A percentile compares a stretch with the other conserved stretches of the same genome.
Evolutionary conservation across 441 rosid species (phyloP).

Genomic region (Bruguiera hainesii): DNA sequence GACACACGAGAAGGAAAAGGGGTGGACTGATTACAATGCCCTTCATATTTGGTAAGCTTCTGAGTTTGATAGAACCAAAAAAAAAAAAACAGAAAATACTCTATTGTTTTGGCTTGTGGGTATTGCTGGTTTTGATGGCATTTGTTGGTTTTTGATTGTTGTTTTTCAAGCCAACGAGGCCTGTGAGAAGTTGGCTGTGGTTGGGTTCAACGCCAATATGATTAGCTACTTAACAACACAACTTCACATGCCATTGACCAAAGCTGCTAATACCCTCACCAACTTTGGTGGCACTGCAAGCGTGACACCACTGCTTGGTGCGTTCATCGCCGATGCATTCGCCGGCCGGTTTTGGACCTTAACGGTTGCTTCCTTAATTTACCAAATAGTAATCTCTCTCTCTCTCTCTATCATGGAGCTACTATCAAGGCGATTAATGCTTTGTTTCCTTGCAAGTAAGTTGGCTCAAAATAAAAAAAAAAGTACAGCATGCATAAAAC

Average conservation of each 20-base stretch:
- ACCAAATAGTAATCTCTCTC: conserved; percentile 51
- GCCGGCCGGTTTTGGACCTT: conserved; percentile 92
- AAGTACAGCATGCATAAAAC: no score
- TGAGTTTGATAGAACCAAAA: neutral
- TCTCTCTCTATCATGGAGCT: neutral
- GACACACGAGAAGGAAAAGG: conserved; percentile 34
- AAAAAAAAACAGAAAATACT: no score
- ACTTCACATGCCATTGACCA: conserved; percentile 80
- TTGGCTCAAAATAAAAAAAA: no score
- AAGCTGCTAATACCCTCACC: conserved; percentile 91
- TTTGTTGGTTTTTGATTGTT: conserved; percentile 6
- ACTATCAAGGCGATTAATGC: no score
- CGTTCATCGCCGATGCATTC: conserved; percentile 71
- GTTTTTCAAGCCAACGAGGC: conserved; percentile 66
- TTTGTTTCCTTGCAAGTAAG: no score
- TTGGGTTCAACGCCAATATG: conserved; percentile 83
- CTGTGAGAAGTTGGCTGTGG: conserved; percentile 87
- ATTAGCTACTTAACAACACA: conserved; percentile 79
- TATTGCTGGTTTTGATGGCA: neutral
- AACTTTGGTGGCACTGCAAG: conserved; percentile 84
- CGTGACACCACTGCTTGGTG: conserved; percentile 88
- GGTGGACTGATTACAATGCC: conserved; percentile 94
- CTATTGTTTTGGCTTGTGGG: neutral
- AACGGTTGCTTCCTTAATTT: conserved; percentile 61
- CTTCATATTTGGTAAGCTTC: conserved; percentile 69